phyloP scores from a whole-genome alignment of 2,329 filamentous ascomycete species.

The Aspergillus brunneoviolaceus region DNA sequence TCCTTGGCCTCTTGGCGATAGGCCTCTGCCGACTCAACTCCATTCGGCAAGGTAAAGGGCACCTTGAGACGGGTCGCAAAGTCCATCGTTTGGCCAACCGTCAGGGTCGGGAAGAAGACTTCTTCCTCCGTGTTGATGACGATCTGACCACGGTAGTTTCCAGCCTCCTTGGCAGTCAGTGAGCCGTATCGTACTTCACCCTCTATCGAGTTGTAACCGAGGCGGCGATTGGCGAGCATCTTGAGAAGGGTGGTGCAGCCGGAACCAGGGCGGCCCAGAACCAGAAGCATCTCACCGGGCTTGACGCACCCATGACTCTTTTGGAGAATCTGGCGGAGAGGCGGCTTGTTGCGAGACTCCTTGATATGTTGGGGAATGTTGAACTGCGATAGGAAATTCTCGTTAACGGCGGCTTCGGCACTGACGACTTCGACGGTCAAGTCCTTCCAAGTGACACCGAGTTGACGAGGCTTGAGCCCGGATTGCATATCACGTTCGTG shows the following conservation, averaged over 20 bases:
- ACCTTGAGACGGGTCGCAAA: slow-evolving; percentile 60
- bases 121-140: slow-evolving; percentile 57
- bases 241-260: slow-evolving; percentile 73
- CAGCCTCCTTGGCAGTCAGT: slow-evolving; percentile 43
- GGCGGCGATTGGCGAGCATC: slow-evolving; percentile 63
- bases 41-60: slow-evolving; percentile 50
- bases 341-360: slow-evolving; percentile 56
- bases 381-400: slow-evolving; percentile 62
- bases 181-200: slow-evolving; percentile 61
- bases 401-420: slow-evolving; percentile 63
- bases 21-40: slow-evolving; percentile 45
- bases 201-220: slow-evolving; percentile 57
- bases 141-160: slow-evolving; percentile 57
- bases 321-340: slow-evolving; percentile 64
- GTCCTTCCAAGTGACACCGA: slow-evolving; percentile 66
- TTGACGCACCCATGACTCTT: slow-evolving; percentile 67
- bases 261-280: slow-evolving; percentile 66
- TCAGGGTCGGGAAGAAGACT: slow-evolving; percentile 52
- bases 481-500: slow-evolving; percentile 48
- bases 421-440: slow-evolving; percentile 63
- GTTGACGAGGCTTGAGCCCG: slow-evolving; percentile 49
- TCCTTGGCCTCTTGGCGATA: slow-evolving; percentile 50
- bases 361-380: slow-evolving; percentile 55
- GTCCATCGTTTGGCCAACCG: slow-evolving; percentile 54
- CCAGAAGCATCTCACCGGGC: slow-evolving; percentile 70